A percentile compares a stretch with the other conserved stretches of the same genome.
These are phyloP conservation scores for Lichenothelia convexa DNA, from an alignment of 495 filamentous ascomycete species.

Conservation along the genomic window DNA sequence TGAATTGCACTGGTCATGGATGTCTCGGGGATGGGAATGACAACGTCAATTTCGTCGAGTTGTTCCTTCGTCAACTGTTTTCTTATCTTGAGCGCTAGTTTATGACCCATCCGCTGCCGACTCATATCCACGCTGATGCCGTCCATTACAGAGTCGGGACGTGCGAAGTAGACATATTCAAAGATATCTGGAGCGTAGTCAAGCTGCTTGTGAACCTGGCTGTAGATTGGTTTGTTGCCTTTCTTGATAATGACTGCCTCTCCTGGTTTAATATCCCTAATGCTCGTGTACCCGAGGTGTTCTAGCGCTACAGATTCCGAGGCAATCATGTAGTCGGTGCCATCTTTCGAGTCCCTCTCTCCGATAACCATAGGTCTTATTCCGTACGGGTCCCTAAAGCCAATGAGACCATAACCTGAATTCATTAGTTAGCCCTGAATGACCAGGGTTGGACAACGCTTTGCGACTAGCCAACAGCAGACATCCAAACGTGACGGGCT, in stretches of 20 bases:
- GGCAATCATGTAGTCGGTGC: conserved; percentile 89
- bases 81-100: conserved; percentile 62
- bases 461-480: too few relatives aligned
- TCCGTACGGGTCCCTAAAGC: conserved; percentile 76
- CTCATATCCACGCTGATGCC: conserved; percentile 81
- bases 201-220: conserved; percentile 52
- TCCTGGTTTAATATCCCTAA: conserved; percentile 72
- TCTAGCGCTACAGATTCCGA: conserved; percentile 88
- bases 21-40: conserved; percentile 80
- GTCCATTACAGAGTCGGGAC: conserved; percentile 82
- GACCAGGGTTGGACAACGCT: too few relatives aligned
- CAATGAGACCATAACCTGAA: conserved; percentile 67
- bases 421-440: too few relatives aligned
- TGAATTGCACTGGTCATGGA: conserved; percentile 68
- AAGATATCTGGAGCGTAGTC: conserved; percentile 87
- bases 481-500: too few relatives aligned
- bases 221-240: conserved; percentile 54
- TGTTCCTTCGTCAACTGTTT: conserved; percentile 53
- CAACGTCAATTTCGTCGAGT: conserved; percentile 73
- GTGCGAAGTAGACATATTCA: conserved; percentile 74
- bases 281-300: conserved; percentile 69
- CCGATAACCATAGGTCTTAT: conserved; percentile 83
- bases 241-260: conserved; percentile 90
- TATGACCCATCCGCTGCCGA: conserved; percentile 81
- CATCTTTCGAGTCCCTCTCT: conserved; percentile 47